Conservation (phyloP, 2,329 filamentous ascomycete genomes). For the Didymella sp. region DNA sequence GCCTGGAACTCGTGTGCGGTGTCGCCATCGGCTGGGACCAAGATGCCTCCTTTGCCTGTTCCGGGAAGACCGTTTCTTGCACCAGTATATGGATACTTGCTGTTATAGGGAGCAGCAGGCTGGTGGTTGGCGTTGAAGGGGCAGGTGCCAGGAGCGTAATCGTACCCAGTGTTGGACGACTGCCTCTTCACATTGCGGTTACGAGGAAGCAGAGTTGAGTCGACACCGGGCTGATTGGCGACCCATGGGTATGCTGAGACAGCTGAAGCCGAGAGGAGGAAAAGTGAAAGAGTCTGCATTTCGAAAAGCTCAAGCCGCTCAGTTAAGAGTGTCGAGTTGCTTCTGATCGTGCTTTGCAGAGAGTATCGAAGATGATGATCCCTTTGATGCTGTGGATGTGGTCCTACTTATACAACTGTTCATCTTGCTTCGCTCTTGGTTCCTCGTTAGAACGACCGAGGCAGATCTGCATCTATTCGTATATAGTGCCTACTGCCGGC, state of each 20-base stretch:
- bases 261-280: slow-evolving; percentile 27
- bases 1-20: slow-evolving; percentile 35
- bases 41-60: slow-evolving; percentile 52
- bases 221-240: slow-evolving; percentile 27
- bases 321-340: not conserved
- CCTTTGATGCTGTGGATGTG: not conserved
- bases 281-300: slow-evolving; percentile 27
- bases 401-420: slow-evolving; percentile 12
- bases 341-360: not conserved
- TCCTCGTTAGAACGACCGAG: slow-evolving; percentile 12
- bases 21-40: slow-evolving; percentile 54
- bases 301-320: slow-evolving; percentile 8
- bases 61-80: slow-evolving; percentile 54
- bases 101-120: slow-evolving; percentile 28
- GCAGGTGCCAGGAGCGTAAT: slow-evolving; percentile 16
- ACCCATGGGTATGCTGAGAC: slow-evolving; percentile 33
- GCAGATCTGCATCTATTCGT: slow-evolving; percentile 2
- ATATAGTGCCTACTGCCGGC: not conserved
- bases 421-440: slow-evolving; percentile 11
- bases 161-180: not conserved
- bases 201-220: slow-evolving; percentile 23
- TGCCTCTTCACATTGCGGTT: slow-evolving; percentile 26
- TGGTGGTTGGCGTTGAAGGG: slow-evolving; percentile 36
- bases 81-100: slow-evolving; percentile 50
- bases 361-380: not conserved